These are phyloP conservation scores for Jaltomata sinuosa DNA, from an alignment of 257 asterid genomes.

Conservation along the genomic window DNA sequence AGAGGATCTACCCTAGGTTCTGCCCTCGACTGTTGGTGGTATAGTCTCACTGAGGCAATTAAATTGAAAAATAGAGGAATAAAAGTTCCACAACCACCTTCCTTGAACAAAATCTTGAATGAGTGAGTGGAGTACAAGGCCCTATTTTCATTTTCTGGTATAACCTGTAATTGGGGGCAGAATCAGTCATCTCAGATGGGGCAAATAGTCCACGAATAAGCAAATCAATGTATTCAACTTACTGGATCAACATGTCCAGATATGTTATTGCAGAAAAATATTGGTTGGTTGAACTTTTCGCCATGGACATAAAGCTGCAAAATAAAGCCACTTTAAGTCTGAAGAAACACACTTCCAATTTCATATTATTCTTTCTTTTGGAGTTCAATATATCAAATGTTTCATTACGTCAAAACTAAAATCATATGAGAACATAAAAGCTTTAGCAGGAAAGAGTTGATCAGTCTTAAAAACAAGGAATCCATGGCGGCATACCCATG, in stretches of 20 bases:
- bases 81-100: slow-evolving; percentile 98
- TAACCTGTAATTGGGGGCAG: slow-evolving; percentile 44
- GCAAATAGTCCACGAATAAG: neutral
- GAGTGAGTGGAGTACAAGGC: slow-evolving; percentile 87
- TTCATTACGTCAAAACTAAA: neutral
- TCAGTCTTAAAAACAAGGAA: neutral
- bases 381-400: neutral
- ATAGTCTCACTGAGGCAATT: slow-evolving; percentile 63
- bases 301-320: slow-evolving; percentile 67
- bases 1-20: slow-evolving; percentile 75
- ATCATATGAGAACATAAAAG: neutral
- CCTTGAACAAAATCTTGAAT: slow-evolving; percentile 91
- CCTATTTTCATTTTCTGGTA: slow-evolving; percentile 69
- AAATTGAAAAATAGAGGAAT: slow-evolving; percentile 81
- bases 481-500: neutral
- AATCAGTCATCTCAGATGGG: neutral
- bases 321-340: neutral
- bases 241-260: slow-evolving; percentile 81
- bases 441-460: neutral
- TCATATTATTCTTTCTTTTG: neutral
- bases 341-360: neutral
- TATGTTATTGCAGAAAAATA: slow-evolving; percentile 81
- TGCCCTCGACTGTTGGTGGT: slow-evolving; percentile 42
- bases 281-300: slow-evolving; percentile 89
- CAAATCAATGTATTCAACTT: slow-evolving; percentile 11